Conservation (phyloP, 805 yeast genomes). For the Spathaspora hagerdaliae region DNA sequence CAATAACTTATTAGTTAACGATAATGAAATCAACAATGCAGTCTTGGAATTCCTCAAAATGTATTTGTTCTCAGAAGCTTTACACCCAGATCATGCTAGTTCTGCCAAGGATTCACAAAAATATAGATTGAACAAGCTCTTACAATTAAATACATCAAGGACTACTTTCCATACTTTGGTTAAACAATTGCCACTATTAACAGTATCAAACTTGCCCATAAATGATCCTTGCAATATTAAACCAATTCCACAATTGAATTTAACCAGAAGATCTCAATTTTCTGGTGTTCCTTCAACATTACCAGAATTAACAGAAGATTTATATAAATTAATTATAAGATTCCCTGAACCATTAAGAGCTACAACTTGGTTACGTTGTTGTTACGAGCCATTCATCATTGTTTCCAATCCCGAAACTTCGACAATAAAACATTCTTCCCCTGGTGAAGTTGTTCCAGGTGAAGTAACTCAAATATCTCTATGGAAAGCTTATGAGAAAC, state of each 20-base stretch:
- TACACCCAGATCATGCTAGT: constrained; percentile 25
- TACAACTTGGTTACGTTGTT: constrained; percentile 89
- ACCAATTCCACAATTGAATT: constrained; percentile 21
- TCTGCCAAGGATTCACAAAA: constrained; percentile 27
- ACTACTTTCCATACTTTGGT: constrained; percentile 50
- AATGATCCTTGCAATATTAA: constrained; percentile 25
- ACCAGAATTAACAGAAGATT: constrained; percentile 53
- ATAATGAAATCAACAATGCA: constrained; percentile 71
- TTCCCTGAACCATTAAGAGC: constrained; percentile 87
- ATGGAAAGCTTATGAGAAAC: constrained; percentile 92
- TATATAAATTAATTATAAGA: constrained; percentile 56
- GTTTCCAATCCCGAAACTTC: constrained; percentile 18
- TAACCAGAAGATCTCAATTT: constrained; percentile 49
- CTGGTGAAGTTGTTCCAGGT: constrained; percentile 37
- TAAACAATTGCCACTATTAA: constrained; percentile 59
- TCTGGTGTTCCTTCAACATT: constrained; percentile 57
- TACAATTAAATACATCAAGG: constrained; percentile 44
- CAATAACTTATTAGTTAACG: constrained; percentile 55
- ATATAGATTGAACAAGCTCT: constrained; percentile 44
- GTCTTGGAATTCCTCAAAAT: constrained; percentile 81
- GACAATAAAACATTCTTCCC: constrained; percentile 1
- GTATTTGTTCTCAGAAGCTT: constrained; percentile 61
- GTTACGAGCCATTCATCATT: constrained; percentile 63
- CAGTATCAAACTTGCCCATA: constrained; percentile 28
- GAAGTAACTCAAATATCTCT: constrained; percentile 93